A percentile compares a stretch with the other conserved stretches of the same genome.
Evolutionary conservation across 164 flowering plant genomes (phyloP).

Genomic region (Magnolia sinica): DNA sequence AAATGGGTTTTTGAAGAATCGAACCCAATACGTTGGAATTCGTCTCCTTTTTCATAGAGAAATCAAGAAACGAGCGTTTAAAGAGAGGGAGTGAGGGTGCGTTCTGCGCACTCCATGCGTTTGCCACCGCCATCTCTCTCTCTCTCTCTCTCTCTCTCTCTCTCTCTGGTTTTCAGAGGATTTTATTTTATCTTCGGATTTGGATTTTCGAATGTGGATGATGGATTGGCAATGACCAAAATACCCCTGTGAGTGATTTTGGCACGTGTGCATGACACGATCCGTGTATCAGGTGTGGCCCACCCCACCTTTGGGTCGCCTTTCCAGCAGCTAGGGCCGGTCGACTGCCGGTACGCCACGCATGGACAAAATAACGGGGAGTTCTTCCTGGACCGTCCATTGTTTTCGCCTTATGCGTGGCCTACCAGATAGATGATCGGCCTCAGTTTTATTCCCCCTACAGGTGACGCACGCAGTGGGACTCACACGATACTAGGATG

Average conservation of each 20-base stretch:
- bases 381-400: too few species aligned
- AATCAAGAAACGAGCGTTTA: slow-evolving; percentile 13
- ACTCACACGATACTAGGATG: too few species aligned
- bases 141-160: neutral
- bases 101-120: neutral
- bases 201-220: neutral
- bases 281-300: neutral
- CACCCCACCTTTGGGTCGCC: too few species aligned
- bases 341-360: too few species aligned
- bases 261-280: neutral
- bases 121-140: slow-evolving; percentile 34
- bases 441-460: too few species aligned
- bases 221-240: neutral
- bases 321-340: too few species aligned
- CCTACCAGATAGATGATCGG: too few species aligned
- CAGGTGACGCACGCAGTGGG: too few species aligned
- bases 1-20: slow-evolving; percentile 9
- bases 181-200: neutral
- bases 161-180: neutral
- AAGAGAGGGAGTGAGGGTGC: slow-evolving; percentile 19
- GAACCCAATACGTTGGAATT: slow-evolving; percentile 5
- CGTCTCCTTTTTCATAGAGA: slow-evolving; percentile 3
- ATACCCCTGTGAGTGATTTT: neutral
- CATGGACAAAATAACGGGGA: too few species aligned
- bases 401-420: too few species aligned